A percentile compares a stretch with the other conserved stretches of the same genome.
Evolutionary conservation across 768 basidiomycete species (phyloP).

Genomic region (Leccinum truebloodii): DNA sequence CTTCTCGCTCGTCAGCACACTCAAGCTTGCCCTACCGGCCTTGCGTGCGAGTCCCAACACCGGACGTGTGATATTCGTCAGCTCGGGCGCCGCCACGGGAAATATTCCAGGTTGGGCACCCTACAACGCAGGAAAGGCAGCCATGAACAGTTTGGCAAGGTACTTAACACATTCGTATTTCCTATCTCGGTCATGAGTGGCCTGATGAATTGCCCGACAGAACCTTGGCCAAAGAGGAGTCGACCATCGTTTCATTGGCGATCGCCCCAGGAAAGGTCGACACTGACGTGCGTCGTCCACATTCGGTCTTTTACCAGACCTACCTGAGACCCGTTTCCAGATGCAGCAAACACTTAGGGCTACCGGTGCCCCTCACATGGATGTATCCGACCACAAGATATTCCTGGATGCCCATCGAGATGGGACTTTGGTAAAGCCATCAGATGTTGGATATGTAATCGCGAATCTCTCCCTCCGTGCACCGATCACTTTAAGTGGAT

Average conservation of each 20-base stretch:
- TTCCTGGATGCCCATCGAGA: conserved; percentile 61
- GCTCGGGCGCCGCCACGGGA: conserved; percentile 80
- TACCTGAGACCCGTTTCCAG: conserved; percentile 36
- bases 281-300: conserved; percentile 56
- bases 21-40: conserved; percentile 67
- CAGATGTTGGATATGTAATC: conserved; percentile 75
- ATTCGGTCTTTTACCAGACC: neutral
- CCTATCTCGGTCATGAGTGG: conserved; percentile 1
- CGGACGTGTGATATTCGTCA: conserved; percentile 78
- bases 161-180: conserved; percentile 43
- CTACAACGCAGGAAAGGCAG: conserved; percentile 85
- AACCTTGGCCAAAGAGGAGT: conserved; percentile 84
- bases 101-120: conserved; percentile 73
- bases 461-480: conserved; percentile 73
- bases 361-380: conserved; percentile 55
- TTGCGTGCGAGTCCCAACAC: conserved; percentile 59
- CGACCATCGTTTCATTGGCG: conserved; percentile 69
- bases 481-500: conserved; percentile 61
- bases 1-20: conserved; percentile 74
- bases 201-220: conserved; percentile 38
- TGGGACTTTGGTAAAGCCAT: conserved; percentile 74
- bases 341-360: conserved; percentile 68
- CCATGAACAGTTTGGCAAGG: conserved; percentile 86
- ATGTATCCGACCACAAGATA: conserved; percentile 48
- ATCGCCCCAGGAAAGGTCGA: conserved; percentile 89